phyloP scores from a whole-genome alignment of 768 basidiomycete genomes.

The Mycena sanguinolenta region DNA sequence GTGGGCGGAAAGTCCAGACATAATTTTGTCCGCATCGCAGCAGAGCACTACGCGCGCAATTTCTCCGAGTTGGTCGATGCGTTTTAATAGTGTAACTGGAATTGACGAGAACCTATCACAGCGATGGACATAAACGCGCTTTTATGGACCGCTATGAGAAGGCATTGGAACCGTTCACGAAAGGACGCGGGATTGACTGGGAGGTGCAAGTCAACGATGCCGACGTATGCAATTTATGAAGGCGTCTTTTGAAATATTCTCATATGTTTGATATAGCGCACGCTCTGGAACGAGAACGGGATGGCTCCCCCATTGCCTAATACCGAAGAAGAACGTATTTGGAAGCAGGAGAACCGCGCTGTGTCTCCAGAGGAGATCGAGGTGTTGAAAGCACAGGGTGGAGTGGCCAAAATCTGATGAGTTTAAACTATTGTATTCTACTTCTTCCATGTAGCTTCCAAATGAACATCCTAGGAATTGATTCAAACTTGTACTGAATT shows the following conservation, averaged over 20 bases:
- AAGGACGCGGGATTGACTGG: conserved; percentile 36
- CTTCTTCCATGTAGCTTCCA: too few species aligned
- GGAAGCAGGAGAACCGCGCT: conserved; percentile 33
- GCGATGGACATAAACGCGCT: conserved; percentile 13
- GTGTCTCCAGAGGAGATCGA: conserved; percentile 28
- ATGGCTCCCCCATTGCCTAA: conserved; percentile 25
- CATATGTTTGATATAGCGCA: conserved; percentile 11
- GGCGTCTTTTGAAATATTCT: neutral
- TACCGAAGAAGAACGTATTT: conserved; percentile 33
- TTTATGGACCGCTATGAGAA: conserved; percentile 35
- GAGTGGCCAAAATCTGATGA: too few species aligned
- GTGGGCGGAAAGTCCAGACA: conserved; percentile 38
- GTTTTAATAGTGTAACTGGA: too few species aligned
- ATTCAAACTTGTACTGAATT: too few species aligned
- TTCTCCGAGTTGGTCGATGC: conserved; percentile 27
- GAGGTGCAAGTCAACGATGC: conserved; percentile 33
- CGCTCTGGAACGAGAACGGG: conserved; percentile 34
- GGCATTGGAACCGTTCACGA: conserved; percentile 31
- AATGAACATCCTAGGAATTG: too few species aligned
- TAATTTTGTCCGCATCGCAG: conserved; percentile 37
- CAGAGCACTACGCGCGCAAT: conserved; percentile 40
- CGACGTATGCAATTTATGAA: conserved; percentile 24
- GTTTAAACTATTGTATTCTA: too few species aligned
- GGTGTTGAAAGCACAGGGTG: conserved; percentile 17
- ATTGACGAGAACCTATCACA: neutral